Evolutionary conservation across 371 early-diverging fungal genomes (phyloP).

Genomic region (Saksenaea vasiformis): DNA sequence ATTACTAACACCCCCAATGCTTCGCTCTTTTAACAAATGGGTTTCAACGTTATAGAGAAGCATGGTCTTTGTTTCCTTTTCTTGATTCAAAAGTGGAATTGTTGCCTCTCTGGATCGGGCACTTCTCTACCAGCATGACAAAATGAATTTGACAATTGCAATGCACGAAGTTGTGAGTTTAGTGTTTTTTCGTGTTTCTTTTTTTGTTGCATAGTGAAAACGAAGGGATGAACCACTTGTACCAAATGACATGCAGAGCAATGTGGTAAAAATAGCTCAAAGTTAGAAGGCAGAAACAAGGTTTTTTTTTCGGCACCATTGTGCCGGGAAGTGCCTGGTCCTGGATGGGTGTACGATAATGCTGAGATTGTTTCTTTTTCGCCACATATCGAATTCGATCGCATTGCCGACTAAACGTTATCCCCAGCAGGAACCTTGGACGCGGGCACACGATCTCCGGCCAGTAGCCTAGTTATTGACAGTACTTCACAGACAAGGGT

Average conservation of each 20-base stretch:
- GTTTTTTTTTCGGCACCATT: neutral
- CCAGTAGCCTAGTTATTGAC: too few species aligned
- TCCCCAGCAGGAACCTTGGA: neutral
- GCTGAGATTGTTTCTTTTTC: slow-evolving; percentile 1
- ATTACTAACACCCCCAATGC: neutral
- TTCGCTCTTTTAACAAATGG: neutral
- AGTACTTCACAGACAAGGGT: too few species aligned
- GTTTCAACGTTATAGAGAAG: neutral
- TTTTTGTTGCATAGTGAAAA: neutral
- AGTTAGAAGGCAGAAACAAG: neutral
- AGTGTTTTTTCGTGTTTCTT: too few species aligned
- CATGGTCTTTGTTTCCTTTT: neutral
- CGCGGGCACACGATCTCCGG: too few species aligned
- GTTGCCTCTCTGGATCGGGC: too few species aligned
- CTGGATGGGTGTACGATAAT: neutral
- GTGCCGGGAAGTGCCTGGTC: neutral
- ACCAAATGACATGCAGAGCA: slow-evolving; percentile 1
- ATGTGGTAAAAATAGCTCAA: neutral
- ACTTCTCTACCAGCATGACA: neutral
- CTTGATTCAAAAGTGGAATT: neutral
- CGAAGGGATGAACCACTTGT: neutral
- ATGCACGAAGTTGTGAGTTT: too few species aligned
- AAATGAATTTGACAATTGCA: neutral
- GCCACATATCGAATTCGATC: neutral
- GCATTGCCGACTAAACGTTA: neutral